phyloP scores from a whole-genome alignment of 164 flowering plant genomes.

The Stephania cephalantha region DNA sequence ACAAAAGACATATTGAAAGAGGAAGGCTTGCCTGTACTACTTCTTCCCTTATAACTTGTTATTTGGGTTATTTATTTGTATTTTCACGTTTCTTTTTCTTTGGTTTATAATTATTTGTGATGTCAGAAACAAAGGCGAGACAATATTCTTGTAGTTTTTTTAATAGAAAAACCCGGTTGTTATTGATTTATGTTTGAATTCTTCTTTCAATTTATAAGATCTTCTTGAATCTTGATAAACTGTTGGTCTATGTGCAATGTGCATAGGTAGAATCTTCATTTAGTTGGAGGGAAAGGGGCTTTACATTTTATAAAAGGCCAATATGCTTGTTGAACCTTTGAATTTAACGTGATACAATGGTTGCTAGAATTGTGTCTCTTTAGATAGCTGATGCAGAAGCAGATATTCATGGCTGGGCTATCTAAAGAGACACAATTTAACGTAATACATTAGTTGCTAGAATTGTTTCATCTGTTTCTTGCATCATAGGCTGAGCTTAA shows the following conservation, averaged over 20 bases:
- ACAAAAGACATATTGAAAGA: constrained; percentile 78
- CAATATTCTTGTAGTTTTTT: neutral
- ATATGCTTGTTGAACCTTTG: neutral
- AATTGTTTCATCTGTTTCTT: too few species aligned
- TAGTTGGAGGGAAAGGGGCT: neutral
- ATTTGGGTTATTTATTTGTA: neutral
- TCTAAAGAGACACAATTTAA: too few species aligned
- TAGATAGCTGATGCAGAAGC: neutral
- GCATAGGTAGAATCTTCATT: neutral
- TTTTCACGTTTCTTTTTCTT: neutral
- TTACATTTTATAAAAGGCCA: neutral
- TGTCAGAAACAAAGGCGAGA: neutral
- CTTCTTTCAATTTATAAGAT: neutral
- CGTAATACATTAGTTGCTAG: too few species aligned
- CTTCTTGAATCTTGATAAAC: neutral
- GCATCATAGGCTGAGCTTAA: neutral
- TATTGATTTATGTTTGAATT: neutral
- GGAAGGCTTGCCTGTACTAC: constrained; percentile 78
- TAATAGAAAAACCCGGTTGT: neutral
- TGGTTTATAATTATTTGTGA: neutral
- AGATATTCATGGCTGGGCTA: neutral
- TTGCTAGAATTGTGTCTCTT: neutral
- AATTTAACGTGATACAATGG: neutral
- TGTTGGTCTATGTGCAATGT: neutral
- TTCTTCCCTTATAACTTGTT: neutral